Evolutionary conservation across 352 stramenopile genomes (phyloP).

Genomic region (Phytophthora citricola): DNA sequence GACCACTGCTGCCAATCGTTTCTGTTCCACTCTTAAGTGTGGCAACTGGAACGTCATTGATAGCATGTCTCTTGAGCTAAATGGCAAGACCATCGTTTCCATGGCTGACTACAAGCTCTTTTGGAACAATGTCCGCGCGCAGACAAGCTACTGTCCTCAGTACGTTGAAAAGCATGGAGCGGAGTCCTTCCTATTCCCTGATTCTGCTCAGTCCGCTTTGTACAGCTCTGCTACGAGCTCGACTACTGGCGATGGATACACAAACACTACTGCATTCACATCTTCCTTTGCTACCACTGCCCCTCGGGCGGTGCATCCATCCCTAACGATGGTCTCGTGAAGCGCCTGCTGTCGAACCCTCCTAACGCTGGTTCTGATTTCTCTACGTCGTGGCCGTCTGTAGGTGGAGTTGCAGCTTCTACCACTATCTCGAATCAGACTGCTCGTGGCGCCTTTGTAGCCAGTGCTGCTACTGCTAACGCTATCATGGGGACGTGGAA

Average conservation of each 20-base stretch:
- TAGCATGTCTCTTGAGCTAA: conserved; percentile 11
- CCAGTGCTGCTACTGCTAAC: conserved; percentile 1
- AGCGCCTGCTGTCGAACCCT: conserved; percentile 15
- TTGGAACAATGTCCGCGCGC: neutral
- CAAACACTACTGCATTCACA: conserved; percentile 4
- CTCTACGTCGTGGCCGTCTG: conserved; percentile 3
- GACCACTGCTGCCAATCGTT: conserved; percentile 6
- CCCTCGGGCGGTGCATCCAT: neutral
- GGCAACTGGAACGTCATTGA: conserved; percentile 22
- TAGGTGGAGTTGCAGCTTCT: too few relatives aligned
- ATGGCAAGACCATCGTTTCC: neutral
- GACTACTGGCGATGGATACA: conserved; percentile 10
- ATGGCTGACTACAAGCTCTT: neutral
- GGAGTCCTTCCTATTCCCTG: conserved; percentile 10
- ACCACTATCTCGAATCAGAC: too few relatives aligned
- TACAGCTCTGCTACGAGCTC: neutral
- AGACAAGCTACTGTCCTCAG: neutral
- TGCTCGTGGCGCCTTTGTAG: conserved; percentile 10
- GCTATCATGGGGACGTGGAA: neutral
- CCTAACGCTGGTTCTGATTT: neutral
- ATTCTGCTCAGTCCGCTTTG: neutral
- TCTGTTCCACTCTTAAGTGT: conserved; percentile 5
- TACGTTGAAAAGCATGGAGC: conserved; percentile 24
- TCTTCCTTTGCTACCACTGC: neutral
- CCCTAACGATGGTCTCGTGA: conserved; percentile 14